Evolutionary conservation across 345 rosid species (phyloP).

Genomic region (Sonneratia alba): DNA sequence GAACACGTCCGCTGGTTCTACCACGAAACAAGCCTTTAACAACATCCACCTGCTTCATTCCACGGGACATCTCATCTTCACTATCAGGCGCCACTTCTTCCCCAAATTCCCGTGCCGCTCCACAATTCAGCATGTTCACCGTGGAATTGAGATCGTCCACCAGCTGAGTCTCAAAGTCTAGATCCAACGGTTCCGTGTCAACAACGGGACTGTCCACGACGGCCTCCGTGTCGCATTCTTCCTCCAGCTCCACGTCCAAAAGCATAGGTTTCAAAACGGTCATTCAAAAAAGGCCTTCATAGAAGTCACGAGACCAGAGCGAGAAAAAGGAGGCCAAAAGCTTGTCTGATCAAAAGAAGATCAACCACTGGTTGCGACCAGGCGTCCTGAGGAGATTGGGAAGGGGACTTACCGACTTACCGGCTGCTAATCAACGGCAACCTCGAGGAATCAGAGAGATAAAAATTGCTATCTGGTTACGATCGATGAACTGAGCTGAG

Average conservation of each 20-base stretch:
- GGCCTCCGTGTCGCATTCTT: background rate
- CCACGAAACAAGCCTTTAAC: background rate
- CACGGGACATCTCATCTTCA: conserved; percentile 6
- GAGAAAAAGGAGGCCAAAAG: no score
- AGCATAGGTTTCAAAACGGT: background rate
- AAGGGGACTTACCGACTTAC: background rate
- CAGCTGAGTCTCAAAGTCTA: conserved; percentile 1
- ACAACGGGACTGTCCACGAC: background rate
- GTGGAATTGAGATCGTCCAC: background rate
- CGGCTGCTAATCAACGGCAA: background rate
- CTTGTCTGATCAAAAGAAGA: no score
- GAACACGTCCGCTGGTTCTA: background rate
- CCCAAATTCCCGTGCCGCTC: background rate
- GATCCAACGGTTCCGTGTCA: background rate
- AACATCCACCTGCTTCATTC: background rate
- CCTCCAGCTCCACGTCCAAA: background rate
- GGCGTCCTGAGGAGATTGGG: background rate
- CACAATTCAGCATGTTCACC: background rate
- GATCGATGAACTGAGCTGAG: no score
- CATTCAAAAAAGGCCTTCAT: background rate
- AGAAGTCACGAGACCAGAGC: no score
- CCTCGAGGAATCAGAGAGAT: no score
- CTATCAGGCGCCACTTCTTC: conserved; percentile 10
- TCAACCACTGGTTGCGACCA: background rate
- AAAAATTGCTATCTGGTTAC: no score